These are phyloP conservation scores for Rhodotorula graminis DNA, from an alignment of 768 basidiomycete genomes.

Conservation along the genomic window DNA sequence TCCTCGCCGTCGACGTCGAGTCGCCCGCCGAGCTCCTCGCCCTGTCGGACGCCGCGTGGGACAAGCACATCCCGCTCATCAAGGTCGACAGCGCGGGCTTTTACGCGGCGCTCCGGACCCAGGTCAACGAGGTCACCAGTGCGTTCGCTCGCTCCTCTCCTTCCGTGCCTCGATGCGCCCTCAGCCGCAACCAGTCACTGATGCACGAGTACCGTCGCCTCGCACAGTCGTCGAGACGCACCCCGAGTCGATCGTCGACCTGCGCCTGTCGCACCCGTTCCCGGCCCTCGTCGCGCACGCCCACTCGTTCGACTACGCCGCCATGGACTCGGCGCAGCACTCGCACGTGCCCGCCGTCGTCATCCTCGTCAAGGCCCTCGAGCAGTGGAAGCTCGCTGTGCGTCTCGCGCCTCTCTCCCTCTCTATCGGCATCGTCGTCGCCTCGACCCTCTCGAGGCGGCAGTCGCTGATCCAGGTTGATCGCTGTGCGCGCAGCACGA, in stretches of 20 bases:
- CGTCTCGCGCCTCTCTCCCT: constrained; percentile 38
- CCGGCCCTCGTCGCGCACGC: constrained; percentile 72
- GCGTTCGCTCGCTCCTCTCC: constrained; percentile 38
- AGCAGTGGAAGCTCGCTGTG: constrained; percentile 75
- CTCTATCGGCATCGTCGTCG: background rate
- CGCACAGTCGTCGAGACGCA: constrained; percentile 77
- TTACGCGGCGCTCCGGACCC: constrained; percentile 78
- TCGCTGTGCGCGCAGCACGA: constrained; percentile 60
- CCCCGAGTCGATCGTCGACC: constrained; percentile 58
- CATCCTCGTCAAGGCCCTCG: constrained; percentile 74
- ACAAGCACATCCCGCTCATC: constrained; percentile 58
- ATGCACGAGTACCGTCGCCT: background rate
- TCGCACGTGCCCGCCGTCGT: constrained; percentile 84
- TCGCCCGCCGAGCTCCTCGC: constrained; percentile 55
- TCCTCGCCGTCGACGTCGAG: constrained; percentile 78
- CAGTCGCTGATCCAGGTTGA: background rate
- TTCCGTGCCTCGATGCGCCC: too few species aligned
- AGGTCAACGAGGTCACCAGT: constrained; percentile 79
- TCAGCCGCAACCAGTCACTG: background rate
- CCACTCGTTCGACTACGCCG: constrained; percentile 62
- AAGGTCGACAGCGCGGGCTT: constrained; percentile 82
- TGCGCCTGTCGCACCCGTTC: constrained; percentile 87
- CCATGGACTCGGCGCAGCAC: constrained; percentile 83
- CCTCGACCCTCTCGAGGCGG: too few species aligned
- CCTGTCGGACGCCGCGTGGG: constrained; percentile 51